Percentiles rank a stretch among this genome's conserved stretches.
Conservation (phyloP, 73 alveolate species). For the Paramecium bursaria region DNA sequence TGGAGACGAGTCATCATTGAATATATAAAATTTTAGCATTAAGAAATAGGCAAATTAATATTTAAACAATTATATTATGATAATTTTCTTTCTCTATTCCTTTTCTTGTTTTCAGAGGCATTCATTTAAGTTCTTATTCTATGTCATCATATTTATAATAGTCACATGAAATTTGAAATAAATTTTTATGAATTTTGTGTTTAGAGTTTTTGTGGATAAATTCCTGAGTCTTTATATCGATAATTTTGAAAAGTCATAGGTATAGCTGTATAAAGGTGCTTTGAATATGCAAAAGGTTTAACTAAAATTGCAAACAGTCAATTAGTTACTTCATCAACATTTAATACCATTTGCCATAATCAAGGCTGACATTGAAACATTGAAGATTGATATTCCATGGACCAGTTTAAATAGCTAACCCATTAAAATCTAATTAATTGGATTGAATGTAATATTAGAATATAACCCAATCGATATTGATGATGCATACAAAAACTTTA, state of each 20-base stretch:
- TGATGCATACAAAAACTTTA: neutral
- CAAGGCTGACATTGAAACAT: conserved; percentile 37
- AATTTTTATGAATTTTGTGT: conserved; percentile 61
- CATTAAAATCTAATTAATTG: conserved; percentile 9
- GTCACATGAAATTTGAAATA: too few species aligned
- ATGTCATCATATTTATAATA: too few species aligned
- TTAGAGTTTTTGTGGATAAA: conserved; percentile 45
- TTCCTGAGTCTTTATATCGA: conserved; percentile 55
- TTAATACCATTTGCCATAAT: conserved; percentile 39
- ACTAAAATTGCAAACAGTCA: conserved; percentile 42
- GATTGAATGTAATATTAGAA: conserved; percentile 46
- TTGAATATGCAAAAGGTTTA: conserved; percentile 29
- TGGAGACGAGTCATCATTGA: neutral
- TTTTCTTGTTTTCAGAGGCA: too few species aligned
- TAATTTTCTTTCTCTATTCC: too few species aligned
- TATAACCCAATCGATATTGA: conserved; percentile 27
- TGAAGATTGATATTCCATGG: conserved; percentile 58
- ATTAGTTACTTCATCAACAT: conserved; percentile 16
- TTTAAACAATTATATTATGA: too few species aligned
- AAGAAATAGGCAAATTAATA: too few species aligned
- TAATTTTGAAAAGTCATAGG: conserved; percentile 2
- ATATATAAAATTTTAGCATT: too few species aligned
- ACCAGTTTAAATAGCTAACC: conserved; percentile 26
- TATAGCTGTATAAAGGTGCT: neutral
- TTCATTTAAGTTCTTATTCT: too few species aligned